phyloP scores from a whole-genome alignment of 176 grass and related monocot species.

The Lolium multiflorum region DNA sequence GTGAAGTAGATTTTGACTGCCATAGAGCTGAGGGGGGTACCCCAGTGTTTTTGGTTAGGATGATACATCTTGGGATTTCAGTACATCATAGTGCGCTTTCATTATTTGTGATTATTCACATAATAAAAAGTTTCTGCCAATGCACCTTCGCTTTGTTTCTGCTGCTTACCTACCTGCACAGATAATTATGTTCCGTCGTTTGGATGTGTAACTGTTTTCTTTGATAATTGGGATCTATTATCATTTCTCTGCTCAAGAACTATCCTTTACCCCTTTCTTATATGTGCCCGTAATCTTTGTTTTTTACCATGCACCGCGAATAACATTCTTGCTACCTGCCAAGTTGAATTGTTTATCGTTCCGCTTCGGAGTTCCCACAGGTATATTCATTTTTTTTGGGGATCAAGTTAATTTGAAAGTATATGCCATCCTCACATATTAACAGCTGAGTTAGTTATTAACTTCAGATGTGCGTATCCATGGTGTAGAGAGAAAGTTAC shows the following conservation, averaged over 20 bases:
- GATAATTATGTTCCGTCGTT: conserved; percentile 12
- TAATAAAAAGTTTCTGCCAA: conserved; percentile 37
- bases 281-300: conserved; percentile 10
- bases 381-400: neutral
- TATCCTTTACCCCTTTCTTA: neutral
- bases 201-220: neutral
- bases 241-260: neutral
- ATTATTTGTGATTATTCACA: conserved; percentile 56
- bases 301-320: neutral
- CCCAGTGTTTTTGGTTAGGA: conserved; percentile 36
- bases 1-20: conserved; percentile 42
- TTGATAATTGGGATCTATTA: conserved; percentile 10
- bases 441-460: conserved; percentile 3
- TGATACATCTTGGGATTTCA: conserved; percentile 55
- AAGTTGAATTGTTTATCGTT: conserved; percentile 8
- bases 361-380: neutral
- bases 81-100: conserved; percentile 50
- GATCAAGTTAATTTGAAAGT: neutral
- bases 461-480: conserved; percentile 61
- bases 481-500: neutral
- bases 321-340: neutral
- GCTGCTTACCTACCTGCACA: conserved; percentile 14
- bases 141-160: conserved; percentile 3
- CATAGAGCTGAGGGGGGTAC: conserved; percentile 34
- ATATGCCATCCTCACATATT: neutral